Evolutionary conservation across 805 yeast genomes (phyloP).

Genomic region (Metschnikowia kunwiensis): DNA sequence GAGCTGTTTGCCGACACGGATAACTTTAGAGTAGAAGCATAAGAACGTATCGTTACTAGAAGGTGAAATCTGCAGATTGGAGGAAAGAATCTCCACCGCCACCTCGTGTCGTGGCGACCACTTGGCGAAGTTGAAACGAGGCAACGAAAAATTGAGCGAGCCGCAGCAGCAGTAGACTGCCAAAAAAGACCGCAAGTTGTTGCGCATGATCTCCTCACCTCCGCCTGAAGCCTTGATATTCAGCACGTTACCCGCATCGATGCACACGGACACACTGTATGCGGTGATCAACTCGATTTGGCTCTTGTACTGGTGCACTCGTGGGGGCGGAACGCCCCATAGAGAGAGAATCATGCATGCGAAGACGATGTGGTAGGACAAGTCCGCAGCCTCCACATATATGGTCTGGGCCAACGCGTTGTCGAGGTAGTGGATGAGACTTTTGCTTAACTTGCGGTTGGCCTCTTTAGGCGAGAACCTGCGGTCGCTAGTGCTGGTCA

Average conservation of each 20-base stretch:
- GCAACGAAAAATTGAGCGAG: slow-evolving; percentile 48
- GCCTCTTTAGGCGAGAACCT: slow-evolving; percentile 2
- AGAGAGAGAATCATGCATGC: slow-evolving; percentile 44
- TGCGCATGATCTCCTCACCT: slow-evolving; percentile 24
- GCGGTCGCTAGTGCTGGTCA: slow-evolving; percentile 45
- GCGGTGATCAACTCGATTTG: slow-evolving; percentile 49
- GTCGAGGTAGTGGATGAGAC: slow-evolving; percentile 44
- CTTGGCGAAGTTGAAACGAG: slow-evolving; percentile 47
- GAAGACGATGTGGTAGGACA: slow-evolving; percentile 41
- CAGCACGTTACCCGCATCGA: slow-evolving; percentile 42
- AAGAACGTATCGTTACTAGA: slow-evolving; percentile 26
- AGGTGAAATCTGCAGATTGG: neutral
- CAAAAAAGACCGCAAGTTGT: slow-evolving; percentile 40
- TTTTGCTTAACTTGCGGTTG: slow-evolving; percentile 38
- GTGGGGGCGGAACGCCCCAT: slow-evolving; percentile 54
- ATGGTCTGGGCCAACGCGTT: slow-evolving; percentile 43
- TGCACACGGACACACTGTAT: slow-evolving; percentile 43
- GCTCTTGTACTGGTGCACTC: slow-evolving; percentile 51
- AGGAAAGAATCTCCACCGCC: slow-evolving; percentile 23
- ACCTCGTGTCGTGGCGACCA: slow-evolving; percentile 47
- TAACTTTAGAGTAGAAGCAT: slow-evolving; percentile 43
- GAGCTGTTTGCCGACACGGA: slow-evolving; percentile 51
- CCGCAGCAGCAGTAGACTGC: slow-evolving; percentile 52
- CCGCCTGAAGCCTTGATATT: slow-evolving; percentile 3
- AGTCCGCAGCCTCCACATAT: slow-evolving; percentile 41